Evolutionary conservation across 2,329 filamentous ascomycete genomes (phyloP), one percentile per base, ranked within the genome.

Genomic region (Aureobasidium sp.): DNA sequence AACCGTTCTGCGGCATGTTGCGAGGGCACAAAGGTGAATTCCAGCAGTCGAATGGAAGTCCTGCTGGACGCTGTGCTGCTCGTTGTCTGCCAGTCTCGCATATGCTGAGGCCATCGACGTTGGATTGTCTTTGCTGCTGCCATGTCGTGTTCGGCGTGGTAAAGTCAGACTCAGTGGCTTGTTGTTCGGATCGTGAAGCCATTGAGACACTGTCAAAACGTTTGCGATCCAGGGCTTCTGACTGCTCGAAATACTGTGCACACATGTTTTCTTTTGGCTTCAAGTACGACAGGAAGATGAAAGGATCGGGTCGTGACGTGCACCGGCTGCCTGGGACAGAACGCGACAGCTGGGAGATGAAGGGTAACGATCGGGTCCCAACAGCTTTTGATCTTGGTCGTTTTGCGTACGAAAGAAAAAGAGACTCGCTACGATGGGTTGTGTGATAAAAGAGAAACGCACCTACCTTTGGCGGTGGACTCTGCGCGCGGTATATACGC

Each of bases 11-110:
- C 27, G 41, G 51, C 41, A 48, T 47, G 40, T 55, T 55, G 35
- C 54, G 45, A 45, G 54, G 54, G 45, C 54, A 55, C n/a, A 55
- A 39, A 19, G 54, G 54, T 32, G 54, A 55, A 21, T 55, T 55
- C 54, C 54, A 55, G 27, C 54, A 55, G 40, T 55, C 54, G n/a
- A 45, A 47, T n/a, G 48, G 48, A 8, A 52, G 48, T 25, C 48
- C 48, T 24, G 38, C 48, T 25, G 48, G 48, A 22, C 37, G 48
- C 22, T 52, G 38, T 16, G 27, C 19, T 42, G 48, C 38, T 35
- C 48, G 37, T n/a, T 41, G 27, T 10, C 29, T 41, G 17, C 37
- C 48, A n/a, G 37, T 42, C 14, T 52, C 48, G 19, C 48, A 52
- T n/a, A 52, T 52, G 48, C 38, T 52, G 24, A 30, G 35, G 3